Evolutionary conservation across 306 rosid genomes (phyloP), one percentile per base, ranked within the genome.

Genomic region (Cercis canadensis): DNA sequence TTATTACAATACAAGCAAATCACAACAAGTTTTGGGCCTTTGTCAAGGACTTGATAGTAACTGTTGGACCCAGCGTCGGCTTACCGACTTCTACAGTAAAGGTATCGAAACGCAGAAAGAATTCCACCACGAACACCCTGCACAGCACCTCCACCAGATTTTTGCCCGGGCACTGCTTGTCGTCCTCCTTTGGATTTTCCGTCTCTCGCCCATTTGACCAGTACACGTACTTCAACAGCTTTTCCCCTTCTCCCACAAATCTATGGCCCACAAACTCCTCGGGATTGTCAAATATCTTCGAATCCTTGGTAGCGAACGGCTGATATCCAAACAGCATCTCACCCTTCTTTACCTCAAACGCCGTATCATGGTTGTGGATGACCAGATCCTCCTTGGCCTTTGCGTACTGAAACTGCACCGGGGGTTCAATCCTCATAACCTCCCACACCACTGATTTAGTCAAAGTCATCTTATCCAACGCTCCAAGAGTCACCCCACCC

Each of bases 311-410:
- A 0, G 92, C 96, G 2, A 92, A 78, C 0, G 89, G 85, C 65
- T 85, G 91, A 61, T 72, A 88, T 15, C 93, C 97, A 4, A 92
- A 89, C 11, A 92, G 59, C 91, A 78, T 83, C 70, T 92, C 92
- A 0, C 92, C 92, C 49, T 82, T 87, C 70, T 87, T 85, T 52
- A 89, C 75, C 87, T 78, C 44, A 59, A 75, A 92, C 7, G 82
- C 11, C 0, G 86, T 84, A 16, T 89, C 91, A 15, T 89, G 96
- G 58, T 82, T 87, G 0, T 21, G 54, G 21, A 92, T 52, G 7
- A 87, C 70, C 1, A 89, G 7, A 40, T 92, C 87, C 67, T 88
- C 81, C 76, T 87, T 88, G 19, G 96, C 96, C 39, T 67, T 81
- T 0, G 75, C 97, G 74, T 85, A 89, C 36, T 88, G 96, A 39